Percentiles rank a stretch among this genome's conserved stretches.
Evolutionary conservation across 164 flowering plant species (phyloP).

Genomic region (Vitis rotundifolia): DNA sequence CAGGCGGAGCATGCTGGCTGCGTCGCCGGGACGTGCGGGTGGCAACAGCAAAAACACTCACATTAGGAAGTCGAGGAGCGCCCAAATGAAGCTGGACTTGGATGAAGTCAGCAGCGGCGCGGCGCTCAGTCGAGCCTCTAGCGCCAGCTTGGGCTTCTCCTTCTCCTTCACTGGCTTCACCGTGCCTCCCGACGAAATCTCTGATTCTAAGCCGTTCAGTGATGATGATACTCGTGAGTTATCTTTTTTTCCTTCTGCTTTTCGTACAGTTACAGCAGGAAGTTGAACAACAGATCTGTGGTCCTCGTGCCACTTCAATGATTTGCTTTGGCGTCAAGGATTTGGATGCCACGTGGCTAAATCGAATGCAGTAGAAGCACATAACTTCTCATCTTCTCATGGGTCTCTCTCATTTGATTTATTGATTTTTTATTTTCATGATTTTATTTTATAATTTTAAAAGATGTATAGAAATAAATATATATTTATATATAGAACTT

Average conservation of each 20-base stretch:
- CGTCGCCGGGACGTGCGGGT: conserved; percentile 56
- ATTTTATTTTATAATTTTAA: no score
- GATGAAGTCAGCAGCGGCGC: conserved; percentile 77
- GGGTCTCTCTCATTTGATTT: no score
- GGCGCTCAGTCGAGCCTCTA: conserved; percentile 88
- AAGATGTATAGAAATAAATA: no score
- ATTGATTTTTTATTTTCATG: no score
- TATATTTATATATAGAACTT: no score
- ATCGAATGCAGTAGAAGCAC: no score
- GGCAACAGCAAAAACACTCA: conserved; percentile 45
- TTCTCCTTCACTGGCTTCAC: conserved; percentile 91
- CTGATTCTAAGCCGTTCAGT: conserved; percentile 62
- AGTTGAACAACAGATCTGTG: no score
- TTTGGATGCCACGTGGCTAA: no score
- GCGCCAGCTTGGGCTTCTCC: conserved; percentile 92
- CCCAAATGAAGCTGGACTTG: conserved; percentile 69
- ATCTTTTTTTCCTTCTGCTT: not conserved
- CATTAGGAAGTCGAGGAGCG: conserved; percentile 82
- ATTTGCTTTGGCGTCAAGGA: no score
- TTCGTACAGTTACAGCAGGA: no score
- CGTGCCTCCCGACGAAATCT: conserved; percentile 75
- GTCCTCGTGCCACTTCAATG: no score
- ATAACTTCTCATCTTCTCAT: no score
- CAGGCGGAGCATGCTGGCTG: conserved; percentile 34
- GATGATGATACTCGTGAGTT: conserved; percentile 75